Conservation (phyloP, 2,329 filamentous ascomycete genomes). For the Trichocomaceae sp. region DNA sequence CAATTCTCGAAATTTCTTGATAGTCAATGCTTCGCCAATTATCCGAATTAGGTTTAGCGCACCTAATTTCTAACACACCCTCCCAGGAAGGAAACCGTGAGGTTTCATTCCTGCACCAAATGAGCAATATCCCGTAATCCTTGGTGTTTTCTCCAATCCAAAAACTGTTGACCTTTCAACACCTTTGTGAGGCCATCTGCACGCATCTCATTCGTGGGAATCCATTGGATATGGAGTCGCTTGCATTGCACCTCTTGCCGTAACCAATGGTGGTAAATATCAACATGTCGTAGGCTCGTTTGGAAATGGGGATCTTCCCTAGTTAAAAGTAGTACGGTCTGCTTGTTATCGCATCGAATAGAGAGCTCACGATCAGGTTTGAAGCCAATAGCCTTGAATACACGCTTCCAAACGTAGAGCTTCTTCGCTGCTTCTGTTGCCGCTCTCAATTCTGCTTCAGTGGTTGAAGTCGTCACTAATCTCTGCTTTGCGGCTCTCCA, state of each 20-base stretch:
- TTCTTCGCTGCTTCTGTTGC: neutral
- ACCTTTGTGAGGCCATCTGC: neutral
- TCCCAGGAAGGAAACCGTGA: too few relatives aligned
- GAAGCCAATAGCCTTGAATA: neutral
- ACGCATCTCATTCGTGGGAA: neutral
- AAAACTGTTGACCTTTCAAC: neutral
- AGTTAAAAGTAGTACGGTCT: too few relatives aligned
- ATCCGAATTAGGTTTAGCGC: too few relatives aligned
- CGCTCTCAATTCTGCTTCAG: neutral
- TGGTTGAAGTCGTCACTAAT: neutral
- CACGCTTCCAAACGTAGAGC: neutral
- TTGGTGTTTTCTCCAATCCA: neutral
- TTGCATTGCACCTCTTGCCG: neutral
- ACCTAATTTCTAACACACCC: too few relatives aligned
- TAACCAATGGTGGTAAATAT: slow-evolving; percentile 1
- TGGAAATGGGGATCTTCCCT: neutral
- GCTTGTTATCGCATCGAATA: too few relatives aligned
- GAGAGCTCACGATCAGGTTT: neutral
- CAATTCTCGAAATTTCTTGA: too few relatives aligned
- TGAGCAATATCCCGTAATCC: too few relatives aligned
- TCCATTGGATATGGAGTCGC: neutral
- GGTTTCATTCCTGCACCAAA: too few relatives aligned
- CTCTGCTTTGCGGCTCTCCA: neutral
- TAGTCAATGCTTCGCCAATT: too few relatives aligned
- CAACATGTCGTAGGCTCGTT: slow-evolving; percentile 1